Base-by-base conservation (phyloP, 768 basidiomycete species). In the Hysterangium stoloniferum region DNA sequence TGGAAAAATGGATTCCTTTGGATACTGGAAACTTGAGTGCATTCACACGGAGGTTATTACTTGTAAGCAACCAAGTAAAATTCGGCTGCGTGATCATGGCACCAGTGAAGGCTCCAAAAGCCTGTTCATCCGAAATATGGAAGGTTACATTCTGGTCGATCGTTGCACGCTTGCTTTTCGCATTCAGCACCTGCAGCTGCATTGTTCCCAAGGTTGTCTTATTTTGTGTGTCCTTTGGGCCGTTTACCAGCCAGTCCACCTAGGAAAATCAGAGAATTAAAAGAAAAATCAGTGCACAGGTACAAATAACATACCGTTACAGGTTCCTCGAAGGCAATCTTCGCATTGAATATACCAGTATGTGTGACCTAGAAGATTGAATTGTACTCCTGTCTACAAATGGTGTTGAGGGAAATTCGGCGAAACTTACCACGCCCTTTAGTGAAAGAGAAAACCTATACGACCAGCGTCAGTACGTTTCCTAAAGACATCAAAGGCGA, bases 11-110 rank as follows among this genome's bases (percentile, higher is more conserved):
- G 54, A 88, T 71, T 1, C 79, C 79, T 58, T 80, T 79, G 3
- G 81, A 76, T 3, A 74, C 70, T 2, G 84, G 84, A 58, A 86
- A 84, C 55, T 79, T 81, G 53, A 75, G 66, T 2, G 85, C 84
- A 47, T 79, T 77, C 9, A 84, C 82, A 6, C 68, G 68, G 33
- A 86, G 69, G 54, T 73, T 71, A n/a, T 73, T 61, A 52, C 75
- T 82, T 15, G 66, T 59, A 35, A 88, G 64, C 48, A 71, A 70
- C 84, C 85, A 88, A 1, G 78, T 84, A 58, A 87, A 86, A 52
- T 72, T 78, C 40, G 68, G 67, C 40, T 76, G 72, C 0, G 81
- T 86, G 60, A 87, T 86, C 72, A 88, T 70, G 28, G 70, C 65
- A 35, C 66, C 66, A 2, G 82, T 73, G 63, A 86, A 86, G 19